Evolutionary conservation across 2,329 filamentous ascomycete genomes (phyloP), one percentile per base, ranked within the genome.

Genomic region (Diaporthe sp.): DNA sequence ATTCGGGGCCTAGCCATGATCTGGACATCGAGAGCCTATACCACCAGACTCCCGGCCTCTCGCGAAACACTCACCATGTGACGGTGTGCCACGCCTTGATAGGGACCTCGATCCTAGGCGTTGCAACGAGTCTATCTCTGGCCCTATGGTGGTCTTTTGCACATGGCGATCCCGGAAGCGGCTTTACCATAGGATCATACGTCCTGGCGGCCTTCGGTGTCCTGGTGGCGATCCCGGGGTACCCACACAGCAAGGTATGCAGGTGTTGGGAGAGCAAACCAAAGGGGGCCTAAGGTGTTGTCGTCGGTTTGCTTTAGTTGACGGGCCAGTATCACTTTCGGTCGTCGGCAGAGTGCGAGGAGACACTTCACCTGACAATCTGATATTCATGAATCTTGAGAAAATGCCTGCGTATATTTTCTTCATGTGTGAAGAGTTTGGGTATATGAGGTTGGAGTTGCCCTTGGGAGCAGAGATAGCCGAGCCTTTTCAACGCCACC

Each of bases 381-480:
- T 31, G 10, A 31, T 7, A 31, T 31, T 31, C 12, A 28, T 8
- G 15, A 57, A 20, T 17, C n/a, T 57, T 1, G 15, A 57, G 25
- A 28, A 47, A 25, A 25, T 25, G 25, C 15, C 31, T 47, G 22
- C 9, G 13, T 63, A 20, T 28, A 28, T 44, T 25, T 25, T 10
- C 3, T 51, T n/a, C 9, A 9, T 25, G 0, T 51, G 6, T 70
- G n/a, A 22, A 25, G 22, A 42, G n/a, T 22, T 7, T 37, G 65
- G 47, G n/a, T 70, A 55, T 55, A 39, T 68, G 22, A 53, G 65
- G 31, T 70, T 28, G 49, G 65, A 55, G 31, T 55, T 13, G 65
- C 34, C n/a, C 34, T 70, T 55, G 31, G 5, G 65, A 70, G 65
- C 47, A 55, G 65, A 70, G 65, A 70, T 70, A 15, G 13, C 22